phyloP scores from a whole-genome alignment of 2,329 filamentous ascomycete genomes.

The Trichoderma sp. region DNA sequence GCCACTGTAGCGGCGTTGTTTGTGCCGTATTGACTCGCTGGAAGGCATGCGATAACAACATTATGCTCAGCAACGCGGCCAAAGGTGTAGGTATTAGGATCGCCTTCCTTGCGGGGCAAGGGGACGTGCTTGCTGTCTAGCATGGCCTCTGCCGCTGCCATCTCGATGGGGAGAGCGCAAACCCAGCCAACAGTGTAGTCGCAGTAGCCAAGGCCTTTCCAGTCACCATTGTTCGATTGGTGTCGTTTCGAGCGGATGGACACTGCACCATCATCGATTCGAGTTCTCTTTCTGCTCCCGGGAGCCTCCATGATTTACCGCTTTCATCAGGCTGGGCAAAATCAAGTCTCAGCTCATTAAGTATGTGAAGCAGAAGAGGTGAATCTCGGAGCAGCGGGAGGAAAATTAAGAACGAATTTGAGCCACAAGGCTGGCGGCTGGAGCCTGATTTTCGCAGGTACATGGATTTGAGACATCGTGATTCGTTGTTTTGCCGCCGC shows the following conservation, averaged over 20 bases:
- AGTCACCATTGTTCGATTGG: neutral
- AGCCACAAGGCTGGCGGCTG: neutral
- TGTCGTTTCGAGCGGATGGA: neutral
- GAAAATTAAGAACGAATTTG: neutral
- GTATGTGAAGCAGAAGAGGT: neutral
- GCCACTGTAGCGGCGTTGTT: conserved; percentile 35
- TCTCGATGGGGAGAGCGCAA: neutral
- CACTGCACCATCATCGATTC: neutral
- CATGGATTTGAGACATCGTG: neutral
- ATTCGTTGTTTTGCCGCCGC: too few species aligned
- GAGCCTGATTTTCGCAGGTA: neutral
- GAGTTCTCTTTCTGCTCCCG: neutral
- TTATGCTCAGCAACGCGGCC: neutral
- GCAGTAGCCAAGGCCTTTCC: neutral
- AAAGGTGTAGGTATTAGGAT: neutral
- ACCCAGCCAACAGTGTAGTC: neutral
- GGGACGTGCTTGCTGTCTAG: neutral
- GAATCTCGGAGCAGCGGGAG: accelerated
- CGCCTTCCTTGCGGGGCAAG: neutral
- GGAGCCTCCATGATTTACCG: neutral
- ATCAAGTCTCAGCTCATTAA: neutral
- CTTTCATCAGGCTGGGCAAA: neutral
- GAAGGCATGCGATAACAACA: conserved; percentile 12
- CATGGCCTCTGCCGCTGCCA: neutral
- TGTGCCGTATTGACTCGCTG: conserved; percentile 29